A percentile compares a stretch with the other conserved stretches of the same genome.
These are phyloP conservation scores for Oryza meyeriana DNA, from an alignment of 176 grass and related monocot species.

Conservation along the genomic window DNA sequence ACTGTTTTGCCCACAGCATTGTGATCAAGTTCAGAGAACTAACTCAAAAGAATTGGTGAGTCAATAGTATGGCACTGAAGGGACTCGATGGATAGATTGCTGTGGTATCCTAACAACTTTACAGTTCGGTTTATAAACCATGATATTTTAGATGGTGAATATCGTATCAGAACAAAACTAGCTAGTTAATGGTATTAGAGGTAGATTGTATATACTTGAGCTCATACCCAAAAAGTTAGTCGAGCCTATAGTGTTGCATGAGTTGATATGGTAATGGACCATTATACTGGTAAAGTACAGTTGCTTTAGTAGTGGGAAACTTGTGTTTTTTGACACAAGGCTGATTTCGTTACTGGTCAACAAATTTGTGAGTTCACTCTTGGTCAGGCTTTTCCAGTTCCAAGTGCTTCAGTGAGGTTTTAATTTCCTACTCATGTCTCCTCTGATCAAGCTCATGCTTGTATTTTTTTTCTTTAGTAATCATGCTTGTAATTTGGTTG, in stretches of 20 bases:
- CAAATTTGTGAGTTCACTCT: background rate
- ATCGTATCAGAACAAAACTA: background rate
- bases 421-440: no score
- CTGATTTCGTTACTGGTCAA: no score
- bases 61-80: background rate
- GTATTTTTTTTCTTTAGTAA: background rate
- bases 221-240: background rate
- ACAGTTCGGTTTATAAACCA: background rate
- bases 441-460: background rate
- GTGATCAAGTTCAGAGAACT: constrained; percentile 57
- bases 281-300: background rate
- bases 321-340: background rate
- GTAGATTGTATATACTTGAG: constrained; percentile 9
- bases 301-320: background rate
- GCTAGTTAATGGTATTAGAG: background rate
- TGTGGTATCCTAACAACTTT: background rate
- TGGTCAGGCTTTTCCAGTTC: background rate
- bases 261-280: background rate
- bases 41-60: constrained; percentile 45
- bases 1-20: constrained; percentile 60
- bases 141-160: background rate
- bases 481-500: background rate
- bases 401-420: no score
- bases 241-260: background rate
- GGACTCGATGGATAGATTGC: background rate